These are phyloP conservation scores for Hyaloscypha hepaticicola DNA, from an alignment of 495 filamentous ascomycete species.

Conservation along the genomic window DNA sequence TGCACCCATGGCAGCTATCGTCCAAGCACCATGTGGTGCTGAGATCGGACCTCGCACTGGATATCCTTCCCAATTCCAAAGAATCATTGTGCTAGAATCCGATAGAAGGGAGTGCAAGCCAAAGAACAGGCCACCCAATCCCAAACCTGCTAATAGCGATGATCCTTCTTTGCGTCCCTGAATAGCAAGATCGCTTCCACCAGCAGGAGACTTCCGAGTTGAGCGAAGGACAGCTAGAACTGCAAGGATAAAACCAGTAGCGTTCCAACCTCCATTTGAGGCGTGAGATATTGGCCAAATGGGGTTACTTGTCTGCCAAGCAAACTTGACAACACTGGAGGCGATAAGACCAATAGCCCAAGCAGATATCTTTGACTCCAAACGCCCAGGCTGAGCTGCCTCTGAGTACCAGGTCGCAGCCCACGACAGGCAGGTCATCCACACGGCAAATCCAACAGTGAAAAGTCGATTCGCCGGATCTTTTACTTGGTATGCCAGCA, in stretches of 20 bases:
- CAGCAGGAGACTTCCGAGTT: slow-evolving; percentile 56
- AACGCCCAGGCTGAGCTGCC: slow-evolving; percentile 64
- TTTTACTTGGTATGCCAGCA: slow-evolving; percentile 76
- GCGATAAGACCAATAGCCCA: slow-evolving; percentile 81
- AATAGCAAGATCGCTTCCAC: slow-evolving; percentile 43
- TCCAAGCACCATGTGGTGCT: slow-evolving; percentile 82
- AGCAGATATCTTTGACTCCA: slow-evolving; percentile 78
- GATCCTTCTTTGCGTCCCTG: slow-evolving; percentile 58
- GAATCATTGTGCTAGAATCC: slow-evolving; percentile 98
- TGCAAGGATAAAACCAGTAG: slow-evolving; percentile 72
- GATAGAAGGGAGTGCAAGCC: slow-evolving; percentile 91
- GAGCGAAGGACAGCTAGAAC: slow-evolving; percentile 71
- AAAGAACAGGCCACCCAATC: slow-evolving; percentile 83
- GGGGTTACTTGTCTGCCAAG: slow-evolving; percentile 94
- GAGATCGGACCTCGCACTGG: slow-evolving; percentile 88
- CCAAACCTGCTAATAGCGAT: slow-evolving; percentile 66
- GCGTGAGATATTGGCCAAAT: slow-evolving; percentile 93
- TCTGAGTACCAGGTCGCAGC: slow-evolving; percentile 77
- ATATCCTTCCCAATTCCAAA: slow-evolving; percentile 99
- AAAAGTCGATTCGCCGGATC: slow-evolving; percentile 78
- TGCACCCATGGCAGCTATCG: slow-evolving; percentile 79
- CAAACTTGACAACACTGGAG: slow-evolving; percentile 89
- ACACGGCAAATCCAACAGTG: slow-evolving; percentile 73
- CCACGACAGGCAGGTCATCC: slow-evolving; percentile 77
- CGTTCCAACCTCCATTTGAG: slow-evolving; percentile 91